Percentiles rank a stretch among this genome's conserved stretches.
phyloP scores from a whole-genome alignment of 495 filamentous ascomycete genomes.

The Penicillium angulare region DNA sequence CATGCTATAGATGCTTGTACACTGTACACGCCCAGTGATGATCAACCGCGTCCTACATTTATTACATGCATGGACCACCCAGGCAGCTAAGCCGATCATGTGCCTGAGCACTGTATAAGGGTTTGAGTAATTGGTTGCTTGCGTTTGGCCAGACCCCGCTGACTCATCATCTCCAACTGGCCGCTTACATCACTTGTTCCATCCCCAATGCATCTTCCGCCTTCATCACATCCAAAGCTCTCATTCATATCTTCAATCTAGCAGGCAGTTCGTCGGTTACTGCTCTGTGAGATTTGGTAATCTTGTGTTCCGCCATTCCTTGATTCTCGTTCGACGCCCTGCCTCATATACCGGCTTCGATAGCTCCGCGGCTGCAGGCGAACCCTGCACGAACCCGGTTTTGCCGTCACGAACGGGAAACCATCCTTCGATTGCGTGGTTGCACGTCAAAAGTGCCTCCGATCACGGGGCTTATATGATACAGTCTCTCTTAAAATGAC shows the following conservation, averaged over 20 bases:
- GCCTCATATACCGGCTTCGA: background rate
- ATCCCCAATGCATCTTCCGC: background rate
- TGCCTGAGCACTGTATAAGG: background rate
- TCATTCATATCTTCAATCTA: constrained; percentile 2
- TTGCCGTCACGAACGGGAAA: constrained; percentile 5
- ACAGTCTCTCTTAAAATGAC: constrained; percentile 24
- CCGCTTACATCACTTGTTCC: constrained; percentile 12
- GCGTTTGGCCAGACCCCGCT: background rate
- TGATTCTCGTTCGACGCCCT: background rate
- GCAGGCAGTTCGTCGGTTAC: background rate
- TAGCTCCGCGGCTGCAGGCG: background rate
- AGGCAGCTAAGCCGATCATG: background rate
- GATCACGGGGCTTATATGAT: background rate
- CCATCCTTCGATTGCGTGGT: constrained; percentile 16
- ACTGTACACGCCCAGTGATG: too few relatives aligned
- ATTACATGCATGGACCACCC: background rate
- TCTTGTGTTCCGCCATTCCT: background rate
- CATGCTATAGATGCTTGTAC: too few relatives aligned
- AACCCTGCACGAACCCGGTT: constrained; percentile 11
- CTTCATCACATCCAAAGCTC: too few relatives aligned
- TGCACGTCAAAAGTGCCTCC: background rate
- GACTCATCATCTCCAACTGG: background rate
- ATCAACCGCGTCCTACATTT: too few relatives aligned
- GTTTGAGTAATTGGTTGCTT: background rate
- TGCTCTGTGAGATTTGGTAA: background rate